Percentiles rank a stretch among this genome's conserved stretches.
These are phyloP conservation scores for Penicillium diatomitis DNA, from an alignment of 495 filamentous ascomycete genomes.

Conservation along the genomic window DNA sequence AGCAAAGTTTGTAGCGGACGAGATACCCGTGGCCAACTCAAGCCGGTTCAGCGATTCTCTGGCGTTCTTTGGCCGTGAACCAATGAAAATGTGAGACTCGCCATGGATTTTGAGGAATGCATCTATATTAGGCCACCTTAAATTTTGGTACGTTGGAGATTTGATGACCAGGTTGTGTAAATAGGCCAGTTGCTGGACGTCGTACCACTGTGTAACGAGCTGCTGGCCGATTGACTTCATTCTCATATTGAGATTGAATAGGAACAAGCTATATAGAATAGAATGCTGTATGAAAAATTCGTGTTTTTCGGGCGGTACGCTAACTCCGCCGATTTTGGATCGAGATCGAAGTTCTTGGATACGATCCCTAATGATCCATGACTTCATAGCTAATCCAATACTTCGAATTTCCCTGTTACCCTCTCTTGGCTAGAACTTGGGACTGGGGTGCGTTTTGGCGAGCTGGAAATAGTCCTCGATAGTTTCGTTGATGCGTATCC, in stretches of 20 bases:
- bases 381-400: constrained; percentile 9
- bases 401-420: constrained; percentile 17
- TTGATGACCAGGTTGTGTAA: constrained; percentile 18
- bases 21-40: constrained; percentile 20
- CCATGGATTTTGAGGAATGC: constrained; percentile 25
- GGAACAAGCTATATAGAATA: constrained; percentile 20
- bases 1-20: constrained; percentile 18
- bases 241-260: constrained; percentile 17
- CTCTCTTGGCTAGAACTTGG: constrained; percentile 21
- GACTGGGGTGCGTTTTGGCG: constrained; percentile 16
- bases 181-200: constrained; percentile 22
- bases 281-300: constrained; percentile 20
- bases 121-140: constrained; percentile 28
- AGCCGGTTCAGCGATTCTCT: constrained; percentile 20
- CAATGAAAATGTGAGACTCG: constrained; percentile 24
- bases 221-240: constrained; percentile 19
- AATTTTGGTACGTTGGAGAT: constrained; percentile 9
- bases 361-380: constrained; percentile 19
- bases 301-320: constrained; percentile 16
- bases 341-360: constrained; percentile 12
- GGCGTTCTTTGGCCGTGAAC: constrained; percentile 18
- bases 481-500: constrained; percentile 20
- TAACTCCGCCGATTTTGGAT: not conserved
- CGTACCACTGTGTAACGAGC: constrained; percentile 21
- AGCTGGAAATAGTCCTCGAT: constrained; percentile 16